Evolutionary conservation across 2,329 filamentous ascomycete species (phyloP).

Genomic region (Cordyceps tenuipes): DNA sequence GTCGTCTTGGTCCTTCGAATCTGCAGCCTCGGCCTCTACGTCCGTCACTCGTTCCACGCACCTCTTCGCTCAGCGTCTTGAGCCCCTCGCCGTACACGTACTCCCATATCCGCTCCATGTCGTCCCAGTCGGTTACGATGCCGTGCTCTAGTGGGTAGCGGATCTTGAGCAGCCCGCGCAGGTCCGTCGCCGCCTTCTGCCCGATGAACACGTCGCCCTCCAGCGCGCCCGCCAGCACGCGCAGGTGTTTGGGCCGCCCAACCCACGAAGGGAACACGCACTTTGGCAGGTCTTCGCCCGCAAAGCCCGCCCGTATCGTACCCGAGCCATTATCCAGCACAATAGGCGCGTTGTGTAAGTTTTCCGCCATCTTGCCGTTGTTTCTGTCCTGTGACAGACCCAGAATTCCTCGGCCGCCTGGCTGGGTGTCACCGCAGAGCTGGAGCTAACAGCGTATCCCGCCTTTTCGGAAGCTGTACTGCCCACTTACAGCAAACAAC

Average conservation of each 20-base stretch:
- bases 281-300: conserved; percentile 90
- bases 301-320: conserved; percentile 94
- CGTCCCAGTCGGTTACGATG: conserved; percentile 98
- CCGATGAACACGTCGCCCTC: conserved; percentile 98
- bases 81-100: conserved; percentile 94
- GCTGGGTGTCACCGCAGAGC: not conserved
- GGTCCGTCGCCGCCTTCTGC: conserved; percentile 75
- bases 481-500: conserved; percentile 10
- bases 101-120: conserved; percentile 99
- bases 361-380: conserved; percentile 41
- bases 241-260: conserved; percentile 86
- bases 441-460: conserved; percentile 2
- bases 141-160: conserved; percentile 93
- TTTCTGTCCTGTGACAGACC: not conserved
- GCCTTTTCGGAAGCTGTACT: not conserved
- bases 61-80: conserved; percentile 95
- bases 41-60: conserved; percentile 26
- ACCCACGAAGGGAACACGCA: conserved; percentile 98
- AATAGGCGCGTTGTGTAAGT: conserved; percentile 92
- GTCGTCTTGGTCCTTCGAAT: conserved; percentile 3
- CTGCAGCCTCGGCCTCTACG: not conserved
- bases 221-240: conserved; percentile 89
- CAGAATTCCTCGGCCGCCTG: not conserved
- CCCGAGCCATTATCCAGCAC: conserved; percentile 98
- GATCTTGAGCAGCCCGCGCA: conserved; percentile 90